phyloP scores from a whole-genome alignment of 2,329 filamentous ascomycete genomes.

The Cadophora sp. region DNA sequence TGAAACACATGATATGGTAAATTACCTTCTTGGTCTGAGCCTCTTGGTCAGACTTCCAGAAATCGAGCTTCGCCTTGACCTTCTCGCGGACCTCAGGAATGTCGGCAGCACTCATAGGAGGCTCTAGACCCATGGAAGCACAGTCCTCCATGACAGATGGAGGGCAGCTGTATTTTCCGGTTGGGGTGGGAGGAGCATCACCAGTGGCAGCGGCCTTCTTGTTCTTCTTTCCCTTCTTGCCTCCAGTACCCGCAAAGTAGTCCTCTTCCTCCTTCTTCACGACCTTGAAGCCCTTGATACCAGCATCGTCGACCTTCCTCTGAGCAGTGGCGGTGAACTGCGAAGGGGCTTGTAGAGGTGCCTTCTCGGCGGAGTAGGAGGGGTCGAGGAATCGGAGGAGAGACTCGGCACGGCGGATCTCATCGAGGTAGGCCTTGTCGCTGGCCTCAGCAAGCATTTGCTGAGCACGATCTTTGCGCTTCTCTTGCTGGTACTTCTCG shows the following conservation, averaged over 20 bases:
- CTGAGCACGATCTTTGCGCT: constrained; percentile 78
- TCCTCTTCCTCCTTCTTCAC: constrained; percentile 90
- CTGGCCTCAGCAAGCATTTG: constrained; percentile 81
- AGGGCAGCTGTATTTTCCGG: constrained; percentile 80
- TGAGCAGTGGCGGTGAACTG: constrained; percentile 80
- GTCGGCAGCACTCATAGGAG: constrained; percentile 85
- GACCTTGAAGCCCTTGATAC: constrained; percentile 83
- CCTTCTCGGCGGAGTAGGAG: constrained; percentile 67
- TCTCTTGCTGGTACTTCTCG: constrained; percentile 72
- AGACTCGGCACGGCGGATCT: constrained; percentile 88
- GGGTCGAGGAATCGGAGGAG: constrained; percentile 94
- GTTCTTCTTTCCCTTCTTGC: constrained; percentile 88
- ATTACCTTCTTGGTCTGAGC: constrained; percentile 89
- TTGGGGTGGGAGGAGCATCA: constrained; percentile 55
- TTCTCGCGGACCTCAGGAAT: constrained; percentile 83
- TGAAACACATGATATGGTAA: constrained; percentile 30
- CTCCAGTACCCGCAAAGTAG: constrained; percentile 75
- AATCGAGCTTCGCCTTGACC: constrained; percentile 86
- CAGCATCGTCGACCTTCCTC: constrained; percentile 84
- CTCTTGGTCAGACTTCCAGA: constrained; percentile 92
- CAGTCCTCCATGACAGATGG: constrained; percentile 93
- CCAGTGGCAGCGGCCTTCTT: constrained; percentile 67
- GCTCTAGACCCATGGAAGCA: constrained; percentile 81
- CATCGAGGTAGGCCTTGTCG: constrained; percentile 87
- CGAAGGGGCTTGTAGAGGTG: constrained; percentile 69